phyloP scores from a whole-genome alignment of 441 rosid genomes.

The Gossypium trilobum region DNA sequence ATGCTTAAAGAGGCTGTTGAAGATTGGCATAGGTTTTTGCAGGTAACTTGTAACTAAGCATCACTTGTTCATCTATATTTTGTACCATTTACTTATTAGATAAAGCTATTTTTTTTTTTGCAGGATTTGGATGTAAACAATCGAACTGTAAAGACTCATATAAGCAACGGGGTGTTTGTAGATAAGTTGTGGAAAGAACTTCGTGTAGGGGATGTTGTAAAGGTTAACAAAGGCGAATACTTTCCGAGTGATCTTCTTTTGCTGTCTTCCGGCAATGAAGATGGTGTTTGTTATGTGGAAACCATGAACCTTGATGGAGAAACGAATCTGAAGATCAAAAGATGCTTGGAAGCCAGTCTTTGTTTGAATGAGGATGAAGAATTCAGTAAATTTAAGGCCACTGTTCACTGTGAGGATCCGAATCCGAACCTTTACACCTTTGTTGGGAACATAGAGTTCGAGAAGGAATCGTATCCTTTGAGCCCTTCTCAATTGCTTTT shows the following conservation, averaged over 20 bases:
- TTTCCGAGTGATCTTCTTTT: constrained; percentile 62
- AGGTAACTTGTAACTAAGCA: constrained; percentile 25
- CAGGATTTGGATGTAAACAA: constrained; percentile 53
- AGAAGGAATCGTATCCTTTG: constrained; percentile 38
- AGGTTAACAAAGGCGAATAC: constrained; percentile 49
- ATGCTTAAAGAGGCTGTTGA: constrained; percentile 63
- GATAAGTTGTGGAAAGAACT: constrained; percentile 46
- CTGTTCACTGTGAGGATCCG: constrained; percentile 57
- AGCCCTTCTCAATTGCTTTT: constrained; percentile 50
- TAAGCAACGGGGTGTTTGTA: constrained; percentile 41
- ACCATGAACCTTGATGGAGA: constrained; percentile 83
- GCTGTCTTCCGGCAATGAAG: constrained; percentile 60
- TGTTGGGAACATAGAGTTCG: constrained; percentile 53
- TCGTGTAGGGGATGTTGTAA: constrained; percentile 56
- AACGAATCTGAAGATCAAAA: constrained; percentile 57
- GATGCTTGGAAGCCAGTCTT: constrained; percentile 44
- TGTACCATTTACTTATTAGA: not conserved
- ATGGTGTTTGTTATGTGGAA: constrained; percentile 74
- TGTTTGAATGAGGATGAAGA: constrained; percentile 35
- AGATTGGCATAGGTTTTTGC: constrained; percentile 61
- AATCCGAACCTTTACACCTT: constrained; percentile 63
- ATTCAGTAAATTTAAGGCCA: constrained; percentile 33
- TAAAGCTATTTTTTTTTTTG: not conserved
- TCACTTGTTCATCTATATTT: not conserved
- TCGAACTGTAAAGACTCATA: constrained; percentile 34